phyloP scores from a whole-genome alignment of 345 rosid species.

The Syzygium aqueum region DNA sequence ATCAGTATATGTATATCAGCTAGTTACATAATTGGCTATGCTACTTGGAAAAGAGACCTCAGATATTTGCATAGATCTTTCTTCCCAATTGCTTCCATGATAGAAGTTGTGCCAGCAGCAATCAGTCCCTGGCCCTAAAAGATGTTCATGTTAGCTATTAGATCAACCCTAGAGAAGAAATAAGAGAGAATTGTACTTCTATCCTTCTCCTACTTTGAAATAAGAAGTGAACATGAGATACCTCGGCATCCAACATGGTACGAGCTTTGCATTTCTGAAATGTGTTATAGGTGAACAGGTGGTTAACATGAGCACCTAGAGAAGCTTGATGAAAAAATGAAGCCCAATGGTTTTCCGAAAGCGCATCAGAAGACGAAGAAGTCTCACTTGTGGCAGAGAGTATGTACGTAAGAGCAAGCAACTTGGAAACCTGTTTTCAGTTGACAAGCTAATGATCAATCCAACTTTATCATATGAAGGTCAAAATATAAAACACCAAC shows the following conservation, averaged over 20 bases:
- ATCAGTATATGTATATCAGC: background rate
- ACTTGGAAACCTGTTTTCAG: slow-evolving; percentile 56
- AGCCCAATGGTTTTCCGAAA: slow-evolving; percentile 85
- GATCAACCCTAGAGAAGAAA: background rate
- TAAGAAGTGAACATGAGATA: background rate
- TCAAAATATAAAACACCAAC: background rate
- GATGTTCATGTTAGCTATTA: background rate
- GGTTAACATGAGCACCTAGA: slow-evolving; percentile 61
- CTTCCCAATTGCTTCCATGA: background rate
- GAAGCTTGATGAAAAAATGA: slow-evolving; percentile 96
- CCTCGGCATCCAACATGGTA: background rate
- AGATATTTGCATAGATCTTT: background rate
- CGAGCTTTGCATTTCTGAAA: slow-evolving; percentile 8
- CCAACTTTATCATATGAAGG: slow-evolving; percentile 1
- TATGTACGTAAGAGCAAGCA: slow-evolving; percentile 54
- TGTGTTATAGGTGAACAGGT: slow-evolving; percentile 45
- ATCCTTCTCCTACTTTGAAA: background rate
- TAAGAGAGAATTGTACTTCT: background rate
- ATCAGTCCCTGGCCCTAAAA: background rate
- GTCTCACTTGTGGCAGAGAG: slow-evolving; percentile 47
- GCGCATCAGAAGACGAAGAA: slow-evolving; percentile 30
- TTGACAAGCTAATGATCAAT: background rate
- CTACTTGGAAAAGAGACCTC: background rate
- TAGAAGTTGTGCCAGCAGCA: background rate
- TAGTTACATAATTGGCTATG: background rate